phyloP scores from a whole-genome alignment of 768 basidiomycete genomes.

The Nevesoporus exiguus region DNA sequence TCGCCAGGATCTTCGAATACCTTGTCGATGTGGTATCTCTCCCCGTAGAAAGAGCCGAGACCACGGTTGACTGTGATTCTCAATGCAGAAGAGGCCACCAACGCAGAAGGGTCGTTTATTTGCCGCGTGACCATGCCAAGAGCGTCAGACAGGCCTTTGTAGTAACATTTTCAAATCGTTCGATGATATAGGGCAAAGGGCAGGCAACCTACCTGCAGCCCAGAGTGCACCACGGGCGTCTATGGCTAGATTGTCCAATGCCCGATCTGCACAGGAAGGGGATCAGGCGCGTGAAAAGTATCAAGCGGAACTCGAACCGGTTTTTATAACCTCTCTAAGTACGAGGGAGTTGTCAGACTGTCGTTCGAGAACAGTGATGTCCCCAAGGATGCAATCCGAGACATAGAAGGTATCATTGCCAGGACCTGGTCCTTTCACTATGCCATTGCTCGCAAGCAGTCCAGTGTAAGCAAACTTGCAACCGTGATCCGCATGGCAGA shows the following conservation, averaged over 20 bases:
- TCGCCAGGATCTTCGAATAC: conserved; percentile 67
- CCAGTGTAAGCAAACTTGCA: conserved; percentile 57
- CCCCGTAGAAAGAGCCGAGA: conserved; percentile 49
- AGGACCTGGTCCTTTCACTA: conserved; percentile 39
- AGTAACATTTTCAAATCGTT: not conserved
- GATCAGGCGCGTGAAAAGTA: conserved; percentile 2
- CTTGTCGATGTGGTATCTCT: conserved; percentile 59
- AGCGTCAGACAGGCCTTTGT: conserved; percentile 42
- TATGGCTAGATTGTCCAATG: conserved; percentile 59
- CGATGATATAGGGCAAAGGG: not conserved
- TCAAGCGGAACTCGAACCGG: conserved; percentile 39
- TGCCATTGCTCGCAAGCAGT: conserved; percentile 61
- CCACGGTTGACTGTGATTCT: conserved; percentile 54
- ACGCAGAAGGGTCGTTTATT: conserved; percentile 39
- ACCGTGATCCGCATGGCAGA: conserved; percentile 56
- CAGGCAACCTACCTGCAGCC: conserved; percentile 48
- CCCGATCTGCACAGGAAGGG: conserved; percentile 36
- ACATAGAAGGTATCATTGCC: conserved; percentile 65
- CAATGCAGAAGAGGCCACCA: conserved; percentile 47
- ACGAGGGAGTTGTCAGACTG: conserved; percentile 58
- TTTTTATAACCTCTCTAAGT: conserved; percentile 47
- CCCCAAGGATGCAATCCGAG: conserved; percentile 42
- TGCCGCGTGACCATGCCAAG: conserved; percentile 37
- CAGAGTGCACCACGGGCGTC: conserved; percentile 60
- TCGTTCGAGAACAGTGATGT: conserved; percentile 51